Base-by-base conservation (phyloP, 106 monocot species). In the Apostasia ramifera region DNA sequence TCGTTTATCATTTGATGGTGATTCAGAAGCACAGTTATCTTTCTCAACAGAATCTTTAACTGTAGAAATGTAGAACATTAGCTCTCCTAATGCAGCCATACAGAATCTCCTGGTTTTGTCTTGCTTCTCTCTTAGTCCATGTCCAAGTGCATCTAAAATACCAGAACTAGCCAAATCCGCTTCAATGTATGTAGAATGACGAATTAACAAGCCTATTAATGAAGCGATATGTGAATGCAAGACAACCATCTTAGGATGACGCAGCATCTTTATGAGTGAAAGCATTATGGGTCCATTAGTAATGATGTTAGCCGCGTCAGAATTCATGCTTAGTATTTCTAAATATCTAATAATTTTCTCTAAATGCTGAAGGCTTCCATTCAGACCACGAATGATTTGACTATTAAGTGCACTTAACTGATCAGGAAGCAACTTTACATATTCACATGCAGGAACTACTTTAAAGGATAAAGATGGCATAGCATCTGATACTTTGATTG, bases 51-150 rank as follows among this genome's bases (percentile, higher is more conserved):
- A 69, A 66, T 83, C 90, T 74, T 53, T 74, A 55, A 85, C 85
- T 45, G 98, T 93, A 69, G 93, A 90, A 65, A 98, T 88, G 73
- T 98, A 98, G 80, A 93, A 98, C 10, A 98, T 72, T 71, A 98
- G 70, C 57, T 98, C 98, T 43, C 98, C 98, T 44, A 98, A 73
- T 63, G 93, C 89, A 80, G 90, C 92, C 98, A 98, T 98, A 66
- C 75, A 98, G 46, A 82, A 90, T 66, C 92, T 87, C 78, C 98
- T 90, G 44, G 93, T 72, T 77, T 89, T 90, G 58, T 98, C 92
- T n/a, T 85, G 81, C 68, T 90, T 93, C 51, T 98, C 98, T 70
- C 98, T 93, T 70, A 98, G 71, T 2, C 98, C 90, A 87, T 87
- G 81, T 52, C 69, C 72, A 42, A 98, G 66, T 38, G 80, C 84